These are phyloP conservation scores for Cercophora samala DNA, from an alignment of 495 filamentous ascomycete species.

Conservation along the genomic window DNA sequence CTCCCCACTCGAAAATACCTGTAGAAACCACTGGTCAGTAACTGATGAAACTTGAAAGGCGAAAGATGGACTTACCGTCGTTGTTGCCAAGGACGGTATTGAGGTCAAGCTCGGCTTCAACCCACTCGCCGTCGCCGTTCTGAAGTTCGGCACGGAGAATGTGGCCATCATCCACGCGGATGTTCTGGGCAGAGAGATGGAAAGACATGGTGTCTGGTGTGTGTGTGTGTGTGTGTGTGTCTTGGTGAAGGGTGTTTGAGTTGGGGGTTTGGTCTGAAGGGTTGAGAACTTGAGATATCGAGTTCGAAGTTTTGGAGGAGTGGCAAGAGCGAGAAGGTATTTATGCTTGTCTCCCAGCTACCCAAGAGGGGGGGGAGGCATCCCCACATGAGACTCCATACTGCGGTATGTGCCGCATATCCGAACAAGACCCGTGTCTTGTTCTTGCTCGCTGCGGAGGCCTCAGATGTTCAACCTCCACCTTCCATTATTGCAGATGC, in stretches of 20 bases:
- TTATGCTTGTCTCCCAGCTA: slow-evolving; percentile 12
- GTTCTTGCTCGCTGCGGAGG: slow-evolving; percentile 8
- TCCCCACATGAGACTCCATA: slow-evolving; percentile 1
- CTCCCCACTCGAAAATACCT: slow-evolving; percentile 49
- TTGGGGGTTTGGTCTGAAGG: neutral
- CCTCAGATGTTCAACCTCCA: slow-evolving; percentile 1
- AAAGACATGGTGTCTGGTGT: slow-evolving; percentile 36
- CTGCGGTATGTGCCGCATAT: slow-evolving; percentile 8
- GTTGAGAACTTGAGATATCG: neutral
- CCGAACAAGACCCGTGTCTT: slow-evolving; percentile 1
- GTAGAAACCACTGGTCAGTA: neutral
- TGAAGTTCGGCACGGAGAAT: slow-evolving; percentile 39
- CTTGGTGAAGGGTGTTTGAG: neutral
- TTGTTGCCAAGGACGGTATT: slow-evolving; percentile 44
- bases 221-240: neutral
- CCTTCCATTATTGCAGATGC: neutral
- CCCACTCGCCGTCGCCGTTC: slow-evolving; percentile 31
- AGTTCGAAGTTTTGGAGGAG: neutral
- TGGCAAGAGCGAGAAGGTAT: slow-evolving; percentile 9
- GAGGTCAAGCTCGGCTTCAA: slow-evolving; percentile 41
- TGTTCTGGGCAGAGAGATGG: slow-evolving; percentile 38
- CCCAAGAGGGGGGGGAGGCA: neutral
- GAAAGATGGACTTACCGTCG: slow-evolving; percentile 34
- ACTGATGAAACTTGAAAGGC: neutral
- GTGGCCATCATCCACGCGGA: slow-evolving; percentile 42